Percentiles rank a stretch among this genome's conserved stretches.
phyloP scores from a whole-genome alignment of 1,284 basidiomycete species.

The Malassezia pachydermatis region DNA sequence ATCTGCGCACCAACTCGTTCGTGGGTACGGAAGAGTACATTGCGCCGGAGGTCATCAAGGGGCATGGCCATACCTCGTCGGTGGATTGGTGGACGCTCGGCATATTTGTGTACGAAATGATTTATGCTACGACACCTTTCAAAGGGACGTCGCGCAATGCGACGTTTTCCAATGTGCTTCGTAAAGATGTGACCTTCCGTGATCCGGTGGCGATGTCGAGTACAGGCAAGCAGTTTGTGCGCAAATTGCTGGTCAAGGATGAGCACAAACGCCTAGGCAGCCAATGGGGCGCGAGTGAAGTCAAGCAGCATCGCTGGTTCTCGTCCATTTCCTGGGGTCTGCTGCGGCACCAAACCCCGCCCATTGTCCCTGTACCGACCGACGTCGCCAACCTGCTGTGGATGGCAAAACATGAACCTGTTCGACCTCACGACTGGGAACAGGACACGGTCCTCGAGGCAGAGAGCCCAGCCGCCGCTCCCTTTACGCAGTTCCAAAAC shows the following conservation, averaged over 20 bases:
- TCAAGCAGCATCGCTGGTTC: slow-evolving; percentile 99
- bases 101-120: slow-evolving; percentile 99
- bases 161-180: slow-evolving; percentile 90
- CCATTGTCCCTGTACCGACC: slow-evolving; percentile 66
- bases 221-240: slow-evolving; percentile 70
- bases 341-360: slow-evolving; percentile 79
- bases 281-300: slow-evolving; percentile 87
- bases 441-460: slow-evolving; percentile 7
- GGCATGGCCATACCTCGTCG: slow-evolving; percentile 90
- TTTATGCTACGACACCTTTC: slow-evolving; percentile 96
- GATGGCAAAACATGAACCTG: slow-evolving; percentile 3
- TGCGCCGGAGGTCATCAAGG: slow-evolving; percentile 95
- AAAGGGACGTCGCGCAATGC: slow-evolving; percentile 88
- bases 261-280: slow-evolving; percentile 80
- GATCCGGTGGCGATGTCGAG: slow-evolving; percentile 73
- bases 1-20: slow-evolving; percentile 96
- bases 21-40: slow-evolving; percentile 99
- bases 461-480: background rate
- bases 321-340: slow-evolving; percentile 90
- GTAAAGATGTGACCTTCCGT: slow-evolving; percentile 74
- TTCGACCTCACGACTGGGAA: slow-evolving; percentile 13
- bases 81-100: slow-evolving; percentile 99
- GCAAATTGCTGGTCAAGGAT: slow-evolving; percentile 82
- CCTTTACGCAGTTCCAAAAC: slow-evolving; percentile 12
- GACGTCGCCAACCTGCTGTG: slow-evolving; percentile 1